Percentiles rank a stretch among this genome's conserved stretches.
These are phyloP conservation scores for Aspergillus biplanus DNA, from an alignment of 495 filamentous ascomycete genomes.

Conservation along the genomic window DNA sequence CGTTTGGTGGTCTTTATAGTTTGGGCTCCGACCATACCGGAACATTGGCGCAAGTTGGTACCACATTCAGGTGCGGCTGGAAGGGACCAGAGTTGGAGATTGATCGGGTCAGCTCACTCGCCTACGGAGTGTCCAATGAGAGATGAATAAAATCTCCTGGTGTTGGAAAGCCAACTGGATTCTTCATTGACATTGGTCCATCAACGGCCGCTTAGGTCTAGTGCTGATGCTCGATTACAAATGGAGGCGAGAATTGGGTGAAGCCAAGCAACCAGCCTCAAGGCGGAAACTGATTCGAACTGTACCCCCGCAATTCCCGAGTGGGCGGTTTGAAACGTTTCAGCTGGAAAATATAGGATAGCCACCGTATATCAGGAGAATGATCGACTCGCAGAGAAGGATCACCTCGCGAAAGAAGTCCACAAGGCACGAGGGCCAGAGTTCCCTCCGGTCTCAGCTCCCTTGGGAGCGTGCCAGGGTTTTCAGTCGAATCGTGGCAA, in stretches of 20 bases:
- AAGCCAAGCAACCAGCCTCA: not conserved
- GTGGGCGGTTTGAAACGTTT: not conserved
- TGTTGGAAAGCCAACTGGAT: conserved; percentile 3
- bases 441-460: too few species aligned
- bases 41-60: not conserved
- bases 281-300: not conserved
- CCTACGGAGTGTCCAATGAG: not conserved
- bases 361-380: too few species aligned
- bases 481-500: too few species aligned
- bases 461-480: too few species aligned
- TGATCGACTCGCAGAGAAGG: too few species aligned
- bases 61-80: not conserved
- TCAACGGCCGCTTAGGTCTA: not conserved
- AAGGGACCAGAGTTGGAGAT: not conserved
- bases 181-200: not conserved
- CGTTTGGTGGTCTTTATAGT: not conserved
- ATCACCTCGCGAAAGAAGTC: too few species aligned
- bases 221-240: not conserved
- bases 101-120: not conserved
- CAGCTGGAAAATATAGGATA: too few species aligned
- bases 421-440: too few species aligned
- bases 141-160: not conserved
- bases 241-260: not conserved
- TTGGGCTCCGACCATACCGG: not conserved
- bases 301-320: not conserved